These are phyloP conservation scores for Styphnolobium japonicum DNA, from an alignment of 306 rosid genomes.

Conservation along the genomic window DNA sequence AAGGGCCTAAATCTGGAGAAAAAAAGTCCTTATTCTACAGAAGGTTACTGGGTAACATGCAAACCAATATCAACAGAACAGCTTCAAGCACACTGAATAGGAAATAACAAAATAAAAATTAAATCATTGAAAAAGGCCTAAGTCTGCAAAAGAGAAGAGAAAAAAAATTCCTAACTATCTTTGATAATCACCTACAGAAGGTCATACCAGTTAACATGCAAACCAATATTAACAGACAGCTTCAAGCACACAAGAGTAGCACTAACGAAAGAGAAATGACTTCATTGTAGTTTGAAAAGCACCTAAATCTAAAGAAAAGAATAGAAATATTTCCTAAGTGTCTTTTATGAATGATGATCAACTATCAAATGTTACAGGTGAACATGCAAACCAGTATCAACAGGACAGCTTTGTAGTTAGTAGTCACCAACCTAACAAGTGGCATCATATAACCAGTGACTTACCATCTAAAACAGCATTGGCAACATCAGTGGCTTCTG, in stretches of 20 bases:
- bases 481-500: conserved; percentile 99
- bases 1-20: background rate
- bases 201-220: background rate
- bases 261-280: background rate
- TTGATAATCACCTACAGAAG: background rate
- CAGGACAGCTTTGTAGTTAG: background rate
- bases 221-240: background rate
- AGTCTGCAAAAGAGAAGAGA: background rate
- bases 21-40: background rate
- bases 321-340: background rate
- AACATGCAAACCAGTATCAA: background rate
- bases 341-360: background rate
- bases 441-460: conserved; percentile 18
- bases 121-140: background rate
- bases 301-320: background rate
- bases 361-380: background rate
- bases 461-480: conserved; percentile 98
- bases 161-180: background rate
- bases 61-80: background rate
- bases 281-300: background rate
- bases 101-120: background rate
- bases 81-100: background rate
- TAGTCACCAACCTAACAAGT: conserved; percentile 3
- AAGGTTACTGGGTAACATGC: background rate
- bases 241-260: background rate